phyloP scores from a whole-genome alignment of 768 basidiomycete genomes.

The Xanthoconium stramineum region DNA sequence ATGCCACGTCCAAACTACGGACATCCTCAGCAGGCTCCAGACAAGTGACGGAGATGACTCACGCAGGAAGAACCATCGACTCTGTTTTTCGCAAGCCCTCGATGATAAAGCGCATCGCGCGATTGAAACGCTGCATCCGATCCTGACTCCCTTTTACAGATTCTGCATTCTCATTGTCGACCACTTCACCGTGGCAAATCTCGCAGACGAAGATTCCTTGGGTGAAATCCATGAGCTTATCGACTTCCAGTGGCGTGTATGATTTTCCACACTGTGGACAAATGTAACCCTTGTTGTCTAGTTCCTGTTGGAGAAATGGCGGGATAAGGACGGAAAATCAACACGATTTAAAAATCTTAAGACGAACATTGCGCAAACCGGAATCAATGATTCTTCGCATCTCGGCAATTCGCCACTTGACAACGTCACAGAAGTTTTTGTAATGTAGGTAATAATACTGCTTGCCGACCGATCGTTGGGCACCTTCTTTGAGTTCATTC shows the following conservation, averaged over 20 bases:
- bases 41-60: constrained; percentile 28
- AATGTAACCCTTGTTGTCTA: constrained; percentile 96
- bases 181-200: constrained; percentile 79
- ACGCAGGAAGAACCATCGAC: constrained; percentile 81
- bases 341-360: background rate
- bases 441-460: constrained; percentile 98
- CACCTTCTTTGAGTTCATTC: constrained; percentile 88
- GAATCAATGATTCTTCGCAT: constrained; percentile 87
- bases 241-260: constrained; percentile 83
- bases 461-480: constrained; percentile 80
- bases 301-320: constrained; percentile 56
- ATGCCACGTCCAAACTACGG: constrained; percentile 73
- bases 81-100: constrained; percentile 90
- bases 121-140: constrained; percentile 92
- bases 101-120: constrained; percentile 82
- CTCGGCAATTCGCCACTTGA: constrained; percentile 94
- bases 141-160: constrained; percentile 84
- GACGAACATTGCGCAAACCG: constrained; percentile 77
- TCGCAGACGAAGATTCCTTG: constrained; percentile 77
- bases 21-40: background rate
- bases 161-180: constrained; percentile 90
- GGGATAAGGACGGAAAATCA: background rate
- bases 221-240: constrained; percentile 73
- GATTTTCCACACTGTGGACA: constrained; percentile 85
- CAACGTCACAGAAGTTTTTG: constrained; percentile 92